Conservation (phyloP, 768 basidiomycete genomes). For the Coprinellus micaceus region DNA sequence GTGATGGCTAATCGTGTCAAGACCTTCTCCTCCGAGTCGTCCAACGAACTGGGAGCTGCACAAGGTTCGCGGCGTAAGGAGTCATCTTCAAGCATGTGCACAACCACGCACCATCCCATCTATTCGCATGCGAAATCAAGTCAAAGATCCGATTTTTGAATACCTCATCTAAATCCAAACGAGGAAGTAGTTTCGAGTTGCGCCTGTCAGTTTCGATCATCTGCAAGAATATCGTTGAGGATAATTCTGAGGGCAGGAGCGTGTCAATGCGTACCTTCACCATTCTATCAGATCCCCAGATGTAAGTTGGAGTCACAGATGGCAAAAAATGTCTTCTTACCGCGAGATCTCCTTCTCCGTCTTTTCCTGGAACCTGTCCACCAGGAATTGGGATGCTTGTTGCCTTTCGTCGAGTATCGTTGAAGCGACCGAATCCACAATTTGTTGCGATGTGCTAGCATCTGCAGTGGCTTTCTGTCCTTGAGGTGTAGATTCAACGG, state of each 20-base stretch:
- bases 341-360: constrained; percentile 80
- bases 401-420: too few species aligned
- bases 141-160: constrained; percentile 59
- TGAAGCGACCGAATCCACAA: too few species aligned
- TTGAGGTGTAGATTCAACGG: neutral
- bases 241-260: neutral
- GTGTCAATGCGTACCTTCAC: constrained; percentile 29
- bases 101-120: constrained; percentile 11
- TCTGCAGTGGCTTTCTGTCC: neutral
- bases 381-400: constrained; percentile 60
- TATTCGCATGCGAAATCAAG: constrained; percentile 30
- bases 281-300: constrained; percentile 18
- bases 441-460: too few species aligned
- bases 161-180: constrained; percentile 56
- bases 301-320: too few species aligned
- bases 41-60: constrained; percentile 34
- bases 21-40: constrained; percentile 68
- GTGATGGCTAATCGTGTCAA: constrained; percentile 70
- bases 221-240: constrained; percentile 33
- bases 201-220: constrained; percentile 80
- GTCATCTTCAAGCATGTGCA: neutral
- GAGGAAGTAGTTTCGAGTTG: constrained; percentile 57
- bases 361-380: constrained; percentile 84
- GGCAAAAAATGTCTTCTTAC: constrained; percentile 30
- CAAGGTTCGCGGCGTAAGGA: neutral